Base-by-base conservation (phyloP, 208 protist genomes). In the Porcisia deanei region DNA sequence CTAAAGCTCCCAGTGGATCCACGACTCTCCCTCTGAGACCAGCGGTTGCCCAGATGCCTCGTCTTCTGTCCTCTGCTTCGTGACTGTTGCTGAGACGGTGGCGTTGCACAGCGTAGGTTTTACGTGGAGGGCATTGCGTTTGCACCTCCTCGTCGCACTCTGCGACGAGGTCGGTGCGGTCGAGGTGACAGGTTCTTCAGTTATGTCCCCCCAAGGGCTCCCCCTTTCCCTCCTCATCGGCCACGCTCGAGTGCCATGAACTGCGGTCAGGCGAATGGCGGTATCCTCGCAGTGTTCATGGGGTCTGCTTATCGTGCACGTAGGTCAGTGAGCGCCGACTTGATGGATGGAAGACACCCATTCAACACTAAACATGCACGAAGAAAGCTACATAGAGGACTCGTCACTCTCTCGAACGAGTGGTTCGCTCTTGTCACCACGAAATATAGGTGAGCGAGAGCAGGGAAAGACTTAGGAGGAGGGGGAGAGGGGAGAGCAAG, bases 11-110 rank as follows among this genome's bases (percentile, higher is more conserved):
- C 75, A 81, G 65, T 75, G 75, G 20, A 70, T 49, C 71, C 80
- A 81, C 57, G 75, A 70, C 49, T 81, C 75, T 6, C 80, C 72
- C 59, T 81, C 75, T 22, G 76, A 75, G 20, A 64, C 77, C 58
- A 74, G 65, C n/a, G 72, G 77, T 18, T 10, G 52, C 55, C 37
- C 57, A 16, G 55, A 53, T 5, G n/a, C 55, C 34, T 73, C 59
- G 22, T 73, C 39, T 49, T 64, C 67, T n/a, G 22, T 22, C 67
- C 10, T 52, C 55, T 77, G 66, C 71, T 43, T 61, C 25, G 77
- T 57, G 71, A 65, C 63, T 71, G 47, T 10, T 1, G 77, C 65
- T 45, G 77, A 18, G 8, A 77, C 72, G 41, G 66, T 71, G 52
- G 30, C 39, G 34, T 30, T 68, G 64, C 55, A 65, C 16, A n/a